These are phyloP conservation scores for Exophiala calicioides DNA, from an alignment of 2,329 filamentous ascomycete genomes.

Conservation along the genomic window DNA sequence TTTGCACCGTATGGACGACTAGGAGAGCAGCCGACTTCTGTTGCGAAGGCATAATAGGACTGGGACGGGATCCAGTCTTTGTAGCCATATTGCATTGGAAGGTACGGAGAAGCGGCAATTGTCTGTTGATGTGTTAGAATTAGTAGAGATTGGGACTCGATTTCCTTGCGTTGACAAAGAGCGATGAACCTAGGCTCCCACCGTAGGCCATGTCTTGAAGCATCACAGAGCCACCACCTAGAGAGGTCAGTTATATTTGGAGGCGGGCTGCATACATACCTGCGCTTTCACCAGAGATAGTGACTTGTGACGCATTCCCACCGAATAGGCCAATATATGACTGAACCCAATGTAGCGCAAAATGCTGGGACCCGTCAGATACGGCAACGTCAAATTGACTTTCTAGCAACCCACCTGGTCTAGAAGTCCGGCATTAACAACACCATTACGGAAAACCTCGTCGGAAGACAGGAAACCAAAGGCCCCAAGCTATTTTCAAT, in stretches of 20 bases:
- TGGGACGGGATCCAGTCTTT: constrained; percentile 48
- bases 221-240: constrained; percentile 50
- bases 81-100: constrained; percentile 57
- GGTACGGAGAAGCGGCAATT: constrained; percentile 52
- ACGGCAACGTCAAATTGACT: background rate
- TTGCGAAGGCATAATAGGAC: constrained; percentile 50
- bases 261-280: constrained; percentile 34
- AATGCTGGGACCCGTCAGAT: constrained; percentile 38
- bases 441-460: constrained; percentile 55
- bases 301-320: constrained; percentile 53
- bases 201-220: constrained; percentile 58
- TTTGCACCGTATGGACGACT: constrained; percentile 33
- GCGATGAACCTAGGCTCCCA: constrained; percentile 39
- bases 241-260: background rate
- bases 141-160: background rate
- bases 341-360: constrained; percentile 62
- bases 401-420: constrained; percentile 50
- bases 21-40: constrained; percentile 43
- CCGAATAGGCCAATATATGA: constrained; percentile 58
- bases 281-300: constrained; percentile 54
- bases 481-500: constrained; percentile 40
- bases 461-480: constrained; percentile 56
- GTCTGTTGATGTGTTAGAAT: constrained; percentile 26
- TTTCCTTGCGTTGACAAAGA: constrained; percentile 39
- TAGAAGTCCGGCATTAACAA: constrained; percentile 64